Conservation (phyloP, 2,329 filamentous ascomycete species). For the Ophiocordyceps camponoti-saundersi region DNA sequence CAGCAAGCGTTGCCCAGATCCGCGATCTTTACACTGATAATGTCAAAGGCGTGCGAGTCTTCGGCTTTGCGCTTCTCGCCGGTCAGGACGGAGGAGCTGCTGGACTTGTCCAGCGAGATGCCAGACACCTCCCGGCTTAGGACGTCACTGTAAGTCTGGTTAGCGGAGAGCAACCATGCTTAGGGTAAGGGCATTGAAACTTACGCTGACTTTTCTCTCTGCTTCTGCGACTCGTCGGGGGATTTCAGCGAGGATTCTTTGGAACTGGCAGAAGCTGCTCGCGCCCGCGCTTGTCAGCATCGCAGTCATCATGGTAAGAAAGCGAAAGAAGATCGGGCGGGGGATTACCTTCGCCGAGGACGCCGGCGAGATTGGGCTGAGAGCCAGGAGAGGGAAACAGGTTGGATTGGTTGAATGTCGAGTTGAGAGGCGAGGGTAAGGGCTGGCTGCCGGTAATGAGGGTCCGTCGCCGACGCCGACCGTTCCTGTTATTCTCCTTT, state of each 20-base stretch:
- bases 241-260: slow-evolving; percentile 32
- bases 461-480: slow-evolving; percentile 73
- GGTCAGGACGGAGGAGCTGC: slow-evolving; percentile 28
- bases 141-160: slow-evolving; percentile 45
- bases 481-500: slow-evolving; percentile 85
- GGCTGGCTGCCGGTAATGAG: slow-evolving; percentile 96
- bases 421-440: slow-evolving; percentile 83
- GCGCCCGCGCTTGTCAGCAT: not conserved
- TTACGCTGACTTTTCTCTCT: slow-evolving; percentile 88
- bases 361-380: slow-evolving; percentile 65
- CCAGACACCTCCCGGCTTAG: slow-evolving; percentile 86
- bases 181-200: slow-evolving; percentile 13
- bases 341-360: slow-evolving; percentile 59
- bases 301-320: not conserved
- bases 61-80: slow-evolving; percentile 48
- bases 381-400: slow-evolving; percentile 46
- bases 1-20: slow-evolving; percentile 97
- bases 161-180: not conserved
- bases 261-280: slow-evolving; percentile 16
- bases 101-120: slow-evolving; percentile 73
- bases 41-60: slow-evolving; percentile 41
- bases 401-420: slow-evolving; percentile 70
- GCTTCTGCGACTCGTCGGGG: slow-evolving; percentile 52
- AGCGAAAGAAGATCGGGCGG: not conserved
- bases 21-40: slow-evolving; percentile 97